phyloP scores from a whole-genome alignment of 73 alveolate species.

The Halteria grandinella region DNA sequence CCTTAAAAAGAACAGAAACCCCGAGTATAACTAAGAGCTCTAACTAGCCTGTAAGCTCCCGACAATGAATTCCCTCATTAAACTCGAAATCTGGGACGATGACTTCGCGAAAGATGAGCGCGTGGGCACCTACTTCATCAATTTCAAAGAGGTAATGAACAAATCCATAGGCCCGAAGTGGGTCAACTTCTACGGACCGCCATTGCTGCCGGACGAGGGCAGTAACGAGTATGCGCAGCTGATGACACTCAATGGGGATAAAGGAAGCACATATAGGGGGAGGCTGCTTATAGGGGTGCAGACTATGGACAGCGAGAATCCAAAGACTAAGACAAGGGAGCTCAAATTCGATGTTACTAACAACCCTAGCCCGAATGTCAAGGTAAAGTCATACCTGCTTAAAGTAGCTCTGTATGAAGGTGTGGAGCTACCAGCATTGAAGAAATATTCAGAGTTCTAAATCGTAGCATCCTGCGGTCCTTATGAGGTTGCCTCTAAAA shows the following conservation, averaged over 20 bases:
- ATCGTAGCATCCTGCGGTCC: slow-evolving; percentile 81
- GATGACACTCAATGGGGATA: slow-evolving; percentile 77
- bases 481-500: slow-evolving; percentile 48
- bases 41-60: slow-evolving; percentile 54
- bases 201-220: slow-evolving; percentile 63
- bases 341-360: slow-evolving; percentile 67
- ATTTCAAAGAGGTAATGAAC: slow-evolving; percentile 51
- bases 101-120: slow-evolving; percentile 53
- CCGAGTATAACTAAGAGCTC: slow-evolving; percentile 52
- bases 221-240: slow-evolving; percentile 78
- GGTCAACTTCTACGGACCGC: slow-evolving; percentile 86
- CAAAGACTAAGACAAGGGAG: slow-evolving; percentile 65
- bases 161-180: slow-evolving; percentile 67
- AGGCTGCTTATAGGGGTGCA: slow-evolving; percentile 63
- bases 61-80: slow-evolving; percentile 51
- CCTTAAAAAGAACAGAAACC: slow-evolving; percentile 47
- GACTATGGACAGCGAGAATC: slow-evolving; percentile 67
- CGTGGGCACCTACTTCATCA: slow-evolving; percentile 52
- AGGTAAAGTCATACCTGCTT: slow-evolving; percentile 62
- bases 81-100: slow-evolving; percentile 66
- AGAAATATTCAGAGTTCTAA: slow-evolving; percentile 50
- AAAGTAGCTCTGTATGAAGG: slow-evolving; percentile 84
- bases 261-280: slow-evolving; percentile 84
- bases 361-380: slow-evolving; percentile 75
- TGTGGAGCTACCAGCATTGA: slow-evolving; percentile 75